Percentiles rank a stretch among this genome's conserved stretches.
Evolutionary conservation across 106 monocot genomes (phyloP).

Genomic region (Chionographis japonica): DNA sequence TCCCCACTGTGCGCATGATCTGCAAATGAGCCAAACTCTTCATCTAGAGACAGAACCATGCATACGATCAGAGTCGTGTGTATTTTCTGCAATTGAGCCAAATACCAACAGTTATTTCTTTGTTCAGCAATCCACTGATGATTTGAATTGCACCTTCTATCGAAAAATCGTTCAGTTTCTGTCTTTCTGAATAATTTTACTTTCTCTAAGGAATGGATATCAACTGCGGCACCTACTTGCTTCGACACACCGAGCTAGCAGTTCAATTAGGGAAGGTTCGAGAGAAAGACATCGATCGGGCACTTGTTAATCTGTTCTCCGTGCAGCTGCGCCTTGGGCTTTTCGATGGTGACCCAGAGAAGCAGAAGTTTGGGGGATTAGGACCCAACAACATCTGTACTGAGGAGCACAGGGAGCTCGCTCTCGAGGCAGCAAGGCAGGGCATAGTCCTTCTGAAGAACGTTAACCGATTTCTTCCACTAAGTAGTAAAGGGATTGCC

Average conservation of each 20-base stretch:
- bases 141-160: too few relatives aligned
- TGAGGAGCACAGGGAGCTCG: constrained; percentile 47
- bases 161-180: too few relatives aligned
- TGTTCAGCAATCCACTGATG: too few relatives aligned
- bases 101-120: too few relatives aligned
- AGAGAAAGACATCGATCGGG: constrained; percentile 67
- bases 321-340: constrained; percentile 74
- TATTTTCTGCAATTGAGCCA: too few relatives aligned
- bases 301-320: constrained; percentile 77
- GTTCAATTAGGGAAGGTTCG: constrained; percentile 48
- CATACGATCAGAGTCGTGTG: too few relatives aligned
- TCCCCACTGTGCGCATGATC: neutral
- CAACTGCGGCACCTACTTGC: constrained; percentile 78
- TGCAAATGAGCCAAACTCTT: neutral
- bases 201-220: constrained; percentile 71
- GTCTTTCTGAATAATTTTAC: too few relatives aligned
- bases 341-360: constrained; percentile 49
- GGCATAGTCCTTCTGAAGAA: constrained; percentile 80
- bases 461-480: constrained; percentile 38
- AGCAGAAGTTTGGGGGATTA: constrained; percentile 24
- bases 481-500: constrained; percentile 25
- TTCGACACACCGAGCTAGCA: constrained; percentile 45
- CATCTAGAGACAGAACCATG: too few relatives aligned
- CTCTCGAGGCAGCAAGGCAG: constrained; percentile 59
- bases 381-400: constrained; percentile 48